A percentile compares a stretch with the other conserved stretches of the same genome.
Evolutionary conservation across 768 basidiomycete genomes (phyloP).

Genomic region (Calvatia gigantea): DNA sequence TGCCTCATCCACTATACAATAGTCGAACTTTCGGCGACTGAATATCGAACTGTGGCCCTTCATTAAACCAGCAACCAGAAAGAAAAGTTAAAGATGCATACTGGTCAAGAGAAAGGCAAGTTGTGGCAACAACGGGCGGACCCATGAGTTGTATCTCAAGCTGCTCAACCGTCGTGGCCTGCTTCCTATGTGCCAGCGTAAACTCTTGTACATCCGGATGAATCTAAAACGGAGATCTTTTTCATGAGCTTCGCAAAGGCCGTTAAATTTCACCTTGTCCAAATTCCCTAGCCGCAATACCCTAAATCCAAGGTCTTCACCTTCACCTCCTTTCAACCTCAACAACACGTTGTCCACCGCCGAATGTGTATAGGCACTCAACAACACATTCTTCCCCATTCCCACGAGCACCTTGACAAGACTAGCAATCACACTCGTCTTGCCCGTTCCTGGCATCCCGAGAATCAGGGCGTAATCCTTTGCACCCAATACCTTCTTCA

Average conservation of each 20-base stretch:
- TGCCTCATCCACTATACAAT: constrained; percentile 97
- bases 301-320: constrained; percentile 46
- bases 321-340: constrained; percentile 53
- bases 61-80: not conserved
- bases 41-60: constrained; percentile 67
- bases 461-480: constrained; percentile 89
- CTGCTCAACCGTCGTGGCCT: constrained; percentile 71
- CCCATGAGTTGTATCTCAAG: constrained; percentile 79
- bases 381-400: constrained; percentile 81
- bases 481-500: constrained; percentile 72
- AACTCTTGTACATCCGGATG: constrained; percentile 77
- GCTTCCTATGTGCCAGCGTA: constrained; percentile 55
- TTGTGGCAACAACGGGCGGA: constrained; percentile 94
- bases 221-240: constrained; percentile 44
- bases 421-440: constrained; percentile 91
- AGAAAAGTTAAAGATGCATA: constrained; percentile 35
- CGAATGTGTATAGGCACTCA: constrained; percentile 95
- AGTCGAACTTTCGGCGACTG: constrained; percentile 82
- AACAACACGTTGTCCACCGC: constrained; percentile 96
- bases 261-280: constrained; percentile 66
- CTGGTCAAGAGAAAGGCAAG: constrained; percentile 94
- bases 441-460: constrained; percentile 99
- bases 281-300: constrained; percentile 86
- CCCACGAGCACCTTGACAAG: constrained; percentile 77
- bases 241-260: not conserved